phyloP scores from a whole-genome alignment of 768 basidiomycete genomes.

The Floccularia luteovirens region DNA sequence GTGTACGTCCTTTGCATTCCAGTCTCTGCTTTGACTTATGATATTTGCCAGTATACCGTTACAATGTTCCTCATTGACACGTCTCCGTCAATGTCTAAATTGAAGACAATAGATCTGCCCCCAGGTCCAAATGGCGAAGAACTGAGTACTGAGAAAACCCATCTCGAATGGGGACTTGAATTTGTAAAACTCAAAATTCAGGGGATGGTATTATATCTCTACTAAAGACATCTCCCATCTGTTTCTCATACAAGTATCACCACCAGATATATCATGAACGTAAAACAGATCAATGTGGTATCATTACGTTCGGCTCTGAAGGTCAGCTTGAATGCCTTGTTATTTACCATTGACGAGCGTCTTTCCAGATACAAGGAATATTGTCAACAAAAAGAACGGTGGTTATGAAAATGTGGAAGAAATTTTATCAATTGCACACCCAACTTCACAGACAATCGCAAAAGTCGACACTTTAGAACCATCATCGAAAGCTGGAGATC shows the following conservation, averaged over 20 bases:
- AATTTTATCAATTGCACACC: constrained; percentile 61
- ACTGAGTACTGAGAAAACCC: constrained; percentile 53
- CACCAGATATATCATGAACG: constrained; percentile 80
- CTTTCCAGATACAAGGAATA: constrained; percentile 53
- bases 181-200: constrained; percentile 89
- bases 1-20: constrained; percentile 37
- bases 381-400: constrained; percentile 48
- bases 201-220: constrained; percentile 63
- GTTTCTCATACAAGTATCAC: constrained; percentile 5
- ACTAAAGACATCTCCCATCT: background rate
- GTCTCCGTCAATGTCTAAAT: constrained; percentile 77
- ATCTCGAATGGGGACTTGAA: constrained; percentile 77
- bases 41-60: constrained; percentile 61
- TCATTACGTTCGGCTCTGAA: constrained; percentile 82
- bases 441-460: constrained; percentile 58
- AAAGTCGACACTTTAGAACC: constrained; percentile 55
- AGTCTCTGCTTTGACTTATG: background rate
- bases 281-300: constrained; percentile 93
- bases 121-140: constrained; percentile 43
- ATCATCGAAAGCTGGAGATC: constrained; percentile 53
- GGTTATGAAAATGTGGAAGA: constrained; percentile 73
- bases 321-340: constrained; percentile 25
- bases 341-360: constrained; percentile 3
- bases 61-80: constrained; percentile 88
- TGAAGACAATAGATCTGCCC: constrained; percentile 48